These are phyloP conservation scores for Scedosporium apiospermum DNA, from an alignment of 2,329 filamentous ascomycete species.

Conservation along the genomic window DNA sequence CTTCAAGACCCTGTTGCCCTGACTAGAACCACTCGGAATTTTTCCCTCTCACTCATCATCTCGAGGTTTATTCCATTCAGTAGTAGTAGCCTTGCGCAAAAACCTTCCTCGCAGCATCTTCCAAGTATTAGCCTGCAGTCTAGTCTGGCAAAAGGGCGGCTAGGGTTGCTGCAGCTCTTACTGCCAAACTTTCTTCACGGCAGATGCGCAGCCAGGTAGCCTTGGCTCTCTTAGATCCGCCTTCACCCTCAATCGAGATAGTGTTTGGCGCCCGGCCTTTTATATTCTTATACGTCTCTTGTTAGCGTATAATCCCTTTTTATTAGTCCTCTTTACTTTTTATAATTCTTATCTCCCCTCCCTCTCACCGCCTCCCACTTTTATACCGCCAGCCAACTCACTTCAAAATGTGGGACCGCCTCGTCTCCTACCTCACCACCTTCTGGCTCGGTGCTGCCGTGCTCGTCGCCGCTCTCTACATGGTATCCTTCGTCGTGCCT, in stretches of 20 bases:
- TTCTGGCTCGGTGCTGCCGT: not conserved
- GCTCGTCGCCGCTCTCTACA: conserved; percentile 29
- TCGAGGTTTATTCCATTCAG: too few species aligned
- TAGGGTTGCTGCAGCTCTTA: too few species aligned
- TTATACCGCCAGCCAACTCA: conserved; percentile 26
- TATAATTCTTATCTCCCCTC: not conserved
- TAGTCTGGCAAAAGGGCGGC: too few species aligned
- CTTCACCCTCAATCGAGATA: too few species aligned
- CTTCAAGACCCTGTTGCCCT: not conserved
- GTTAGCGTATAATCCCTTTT: not conserved
- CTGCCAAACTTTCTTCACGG: too few species aligned
- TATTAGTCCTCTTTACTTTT: not conserved
- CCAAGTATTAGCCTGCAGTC: too few species aligned
- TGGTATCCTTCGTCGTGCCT: conserved; percentile 48
- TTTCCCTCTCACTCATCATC: not conserved
- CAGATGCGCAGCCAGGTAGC: too few species aligned
- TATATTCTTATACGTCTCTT: not conserved
- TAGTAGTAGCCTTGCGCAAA: too few species aligned
- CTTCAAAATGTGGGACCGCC: conserved; percentile 27
- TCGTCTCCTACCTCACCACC: conserved; percentile 4
- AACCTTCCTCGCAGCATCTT: too few species aligned
- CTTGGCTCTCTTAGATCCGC: too few species aligned
- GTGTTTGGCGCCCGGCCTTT: not conserved
- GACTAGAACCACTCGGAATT: not conserved
- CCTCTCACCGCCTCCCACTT: not conserved